Conservation (phyloP, 1,284 basidiomycete species). For the Sanghuangporus sanghuang region DNA sequence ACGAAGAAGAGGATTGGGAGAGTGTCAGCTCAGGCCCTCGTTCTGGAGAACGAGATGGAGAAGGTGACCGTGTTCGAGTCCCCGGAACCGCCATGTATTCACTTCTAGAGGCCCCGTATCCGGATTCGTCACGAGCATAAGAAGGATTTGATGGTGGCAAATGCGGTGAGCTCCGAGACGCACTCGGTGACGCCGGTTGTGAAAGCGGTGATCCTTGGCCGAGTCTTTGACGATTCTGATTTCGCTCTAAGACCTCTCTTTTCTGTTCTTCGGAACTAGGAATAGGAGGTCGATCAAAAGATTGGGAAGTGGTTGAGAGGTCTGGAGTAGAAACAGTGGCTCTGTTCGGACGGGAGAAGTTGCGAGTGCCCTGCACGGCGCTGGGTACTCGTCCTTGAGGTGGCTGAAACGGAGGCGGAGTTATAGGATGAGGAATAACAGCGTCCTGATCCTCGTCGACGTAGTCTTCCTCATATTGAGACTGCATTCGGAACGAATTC, state of each 20-base stretch:
- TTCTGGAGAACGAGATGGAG: conserved; percentile 1
- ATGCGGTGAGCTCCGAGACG: neutral
- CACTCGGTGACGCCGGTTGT: neutral
- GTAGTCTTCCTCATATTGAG: conserved; percentile 16
- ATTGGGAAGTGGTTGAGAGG: neutral
- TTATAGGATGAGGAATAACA: conserved; percentile 11
- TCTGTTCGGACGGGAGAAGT: conserved; percentile 53
- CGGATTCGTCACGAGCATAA: neutral
- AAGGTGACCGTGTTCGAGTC: conserved; percentile 5
- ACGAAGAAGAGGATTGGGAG: conserved; percentile 10
- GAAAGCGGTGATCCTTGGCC: neutral
- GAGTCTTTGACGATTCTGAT: conserved; percentile 32
- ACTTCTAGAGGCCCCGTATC: neutral
- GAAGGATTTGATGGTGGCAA: neutral
- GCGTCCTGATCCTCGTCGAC: neutral
- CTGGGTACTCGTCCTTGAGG: conserved; percentile 22
- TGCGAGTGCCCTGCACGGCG: conserved; percentile 35
- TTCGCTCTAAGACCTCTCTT: conserved; percentile 54
- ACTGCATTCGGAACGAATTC: conserved; percentile 15
- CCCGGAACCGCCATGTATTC: conserved; percentile 2
- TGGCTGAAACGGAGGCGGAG: conserved; percentile 13
- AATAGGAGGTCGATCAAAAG: conserved; percentile 26
- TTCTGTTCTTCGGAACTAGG: conserved; percentile 49
- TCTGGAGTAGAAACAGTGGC: conserved; percentile 17
- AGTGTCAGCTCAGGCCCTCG: conserved; percentile 6